Evolutionary conservation across 768 basidiomycete species (phyloP), one percentile per base, ranked within the genome.

Genomic region (Coprinopsis strossmayeri): DNA sequence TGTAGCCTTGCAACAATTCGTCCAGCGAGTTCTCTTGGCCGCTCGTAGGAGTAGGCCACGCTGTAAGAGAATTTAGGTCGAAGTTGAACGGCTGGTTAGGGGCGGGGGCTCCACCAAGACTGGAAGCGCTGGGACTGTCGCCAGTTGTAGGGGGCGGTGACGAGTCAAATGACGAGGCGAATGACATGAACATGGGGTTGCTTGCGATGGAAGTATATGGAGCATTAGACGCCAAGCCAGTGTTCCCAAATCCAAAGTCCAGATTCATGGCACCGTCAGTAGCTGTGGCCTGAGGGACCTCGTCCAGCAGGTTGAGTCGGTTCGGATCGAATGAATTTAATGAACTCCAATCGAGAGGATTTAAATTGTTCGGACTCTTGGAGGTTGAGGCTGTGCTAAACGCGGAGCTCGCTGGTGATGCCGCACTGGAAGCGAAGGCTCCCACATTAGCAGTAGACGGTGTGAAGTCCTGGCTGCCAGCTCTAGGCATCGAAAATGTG

Each of bases 111-210:
- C 25, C 56, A 41, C 43, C 52, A 40, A 54, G 51, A 3, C 40
- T 38, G 30, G 53, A 21, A 47, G 61, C 48, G 40, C 34, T 57
- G 9, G 53, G 49, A 25, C 50, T 43, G 26, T 51, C 49, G 3
- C 50, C 50, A 25, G 49, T 34, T 26, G 55, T 51, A 23, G 60
- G 53, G 12, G 67, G 62, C 10, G 68, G 57, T 13, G 66, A 62
- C 28, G 67, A 57, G 52, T 83, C 82, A 54, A 76, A 80, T 5
- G 68, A 64, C 17, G 79, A 76, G 13, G 82, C 77, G 60, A 85
- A 85, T n/a, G 88, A 87, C 71, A 87, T 88, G 71, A 85, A 91
- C 66, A 82, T 74, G 1, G 90, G 88, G 53, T 91, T 91, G 66
- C 75, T 82, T 43, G 88, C 88, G 49, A 93, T 82, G 10, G 86